phyloP scores from a whole-genome alignment of 2,329 filamentous ascomycete species.

The Metarhizium humberi region DNA sequence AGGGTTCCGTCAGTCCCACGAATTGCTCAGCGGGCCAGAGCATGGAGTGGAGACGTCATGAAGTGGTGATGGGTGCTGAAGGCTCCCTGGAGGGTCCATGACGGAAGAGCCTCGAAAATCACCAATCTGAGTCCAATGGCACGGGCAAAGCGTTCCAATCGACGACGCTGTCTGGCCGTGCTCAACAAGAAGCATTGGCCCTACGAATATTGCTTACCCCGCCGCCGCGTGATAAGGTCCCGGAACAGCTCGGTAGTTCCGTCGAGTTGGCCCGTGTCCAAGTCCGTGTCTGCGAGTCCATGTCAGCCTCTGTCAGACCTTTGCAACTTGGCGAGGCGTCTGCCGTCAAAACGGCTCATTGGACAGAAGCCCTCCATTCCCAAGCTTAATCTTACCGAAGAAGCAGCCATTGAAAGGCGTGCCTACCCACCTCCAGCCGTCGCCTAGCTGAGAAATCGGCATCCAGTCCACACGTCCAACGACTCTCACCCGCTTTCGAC shows the following conservation, averaged over 20 bases:
- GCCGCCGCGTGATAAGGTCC: background rate
- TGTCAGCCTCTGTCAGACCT: background rate
- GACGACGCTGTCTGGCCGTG: background rate
- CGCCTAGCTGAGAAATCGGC: background rate
- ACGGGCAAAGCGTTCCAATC: no score
- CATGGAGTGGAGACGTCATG: background rate
- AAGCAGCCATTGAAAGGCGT: background rate
- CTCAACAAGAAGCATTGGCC: background rate
- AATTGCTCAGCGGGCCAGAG: background rate
- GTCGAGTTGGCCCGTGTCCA: background rate
- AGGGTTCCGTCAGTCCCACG: no score
- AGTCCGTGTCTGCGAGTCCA: background rate
- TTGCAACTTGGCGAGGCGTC: background rate
- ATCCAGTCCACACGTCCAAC: background rate
- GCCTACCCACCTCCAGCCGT: background rate
- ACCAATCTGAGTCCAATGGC: no score
- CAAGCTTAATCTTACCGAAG: background rate
- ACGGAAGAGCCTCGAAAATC: conserved; percentile 2
- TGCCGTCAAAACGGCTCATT: background rate
- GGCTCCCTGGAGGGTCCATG: background rate
- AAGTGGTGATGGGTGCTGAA: background rate
- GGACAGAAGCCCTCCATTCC: background rate
- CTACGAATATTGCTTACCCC: no score
- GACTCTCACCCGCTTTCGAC: background rate
- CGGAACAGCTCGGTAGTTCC: background rate